phyloP scores from a whole-genome alignment of 208 protist genomes.

The Strigomonas oncopelti region DNA sequence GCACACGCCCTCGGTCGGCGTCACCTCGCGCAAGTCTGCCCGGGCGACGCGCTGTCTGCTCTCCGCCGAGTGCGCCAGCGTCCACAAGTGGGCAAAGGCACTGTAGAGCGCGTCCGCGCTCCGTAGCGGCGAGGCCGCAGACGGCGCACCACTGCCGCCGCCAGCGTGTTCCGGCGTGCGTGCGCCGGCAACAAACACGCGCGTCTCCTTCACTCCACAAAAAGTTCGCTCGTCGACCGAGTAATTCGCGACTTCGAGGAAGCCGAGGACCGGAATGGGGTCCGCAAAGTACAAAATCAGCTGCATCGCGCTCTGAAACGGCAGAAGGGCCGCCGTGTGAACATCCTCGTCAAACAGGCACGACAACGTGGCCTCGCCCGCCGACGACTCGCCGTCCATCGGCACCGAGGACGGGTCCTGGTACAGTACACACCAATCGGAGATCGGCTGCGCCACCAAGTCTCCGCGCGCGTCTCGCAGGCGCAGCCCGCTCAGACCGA shows the following conservation, averaged over 20 bases:
- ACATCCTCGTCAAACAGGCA: slow-evolving; percentile 44
- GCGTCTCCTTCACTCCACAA: slow-evolving; percentile 63
- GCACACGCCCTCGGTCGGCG: slow-evolving; percentile 44
- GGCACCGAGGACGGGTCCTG: not conserved
- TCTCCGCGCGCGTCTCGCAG: slow-evolving; percentile 48
- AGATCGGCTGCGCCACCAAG: slow-evolving; percentile 5
- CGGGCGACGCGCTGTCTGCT: slow-evolving; percentile 15
- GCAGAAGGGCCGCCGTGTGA: slow-evolving; percentile 37
- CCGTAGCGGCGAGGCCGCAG: too few species aligned
- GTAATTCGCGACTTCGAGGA: slow-evolving; percentile 74
- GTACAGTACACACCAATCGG: not conserved
- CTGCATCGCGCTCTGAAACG: slow-evolving; percentile 50
- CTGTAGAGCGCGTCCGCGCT: too few species aligned
- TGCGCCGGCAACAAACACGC: slow-evolving; percentile 43
- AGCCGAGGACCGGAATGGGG: slow-evolving; percentile 42
- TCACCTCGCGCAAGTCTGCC: slow-evolving; percentile 49
- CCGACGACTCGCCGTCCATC: not conserved
- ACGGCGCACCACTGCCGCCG: too few species aligned
- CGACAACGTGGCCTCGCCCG: slow-evolving; percentile 4
- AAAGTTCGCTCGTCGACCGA: slow-evolving; percentile 53
- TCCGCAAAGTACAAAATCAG: slow-evolving; percentile 48
- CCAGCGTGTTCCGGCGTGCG: not conserved
- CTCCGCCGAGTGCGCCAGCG: slow-evolving; percentile 2
- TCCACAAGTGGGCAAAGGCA: slow-evolving; percentile 43
- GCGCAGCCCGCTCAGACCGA: slow-evolving; percentile 58